Evolutionary conservation across 768 basidiomycete genomes (phyloP).

Genomic region (Termitomyces sp.): DNA sequence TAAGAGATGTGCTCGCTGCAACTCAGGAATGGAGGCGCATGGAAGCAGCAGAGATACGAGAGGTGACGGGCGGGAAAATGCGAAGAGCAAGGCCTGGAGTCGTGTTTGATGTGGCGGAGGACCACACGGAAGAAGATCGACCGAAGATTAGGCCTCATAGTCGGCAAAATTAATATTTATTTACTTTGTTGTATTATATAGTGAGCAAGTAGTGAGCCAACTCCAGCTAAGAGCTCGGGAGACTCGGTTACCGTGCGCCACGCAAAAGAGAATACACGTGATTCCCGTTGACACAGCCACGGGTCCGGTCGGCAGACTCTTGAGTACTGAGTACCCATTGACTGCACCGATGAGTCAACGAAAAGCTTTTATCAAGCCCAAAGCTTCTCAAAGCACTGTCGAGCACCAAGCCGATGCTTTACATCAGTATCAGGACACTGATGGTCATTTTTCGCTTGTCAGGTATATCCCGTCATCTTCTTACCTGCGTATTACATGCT

Average conservation of each 20-base stretch:
- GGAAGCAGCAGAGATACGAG: constrained; percentile 47
- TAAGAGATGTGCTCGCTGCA: constrained; percentile 59
- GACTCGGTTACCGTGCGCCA: no score
- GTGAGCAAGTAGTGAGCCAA: no score
- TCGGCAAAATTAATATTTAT: constrained; percentile 5
- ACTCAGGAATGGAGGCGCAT: constrained; percentile 67
- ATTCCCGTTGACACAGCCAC: constrained; percentile 8
- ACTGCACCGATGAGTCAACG: constrained; percentile 41
- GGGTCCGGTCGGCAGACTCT: background rate
- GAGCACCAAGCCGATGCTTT: constrained; percentile 39
- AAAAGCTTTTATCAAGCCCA: constrained; percentile 30
- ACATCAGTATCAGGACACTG: constrained; percentile 80
- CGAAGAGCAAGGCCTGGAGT: constrained; percentile 56
- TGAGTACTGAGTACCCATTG: constrained; percentile 1
- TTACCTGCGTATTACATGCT: constrained; percentile 9
- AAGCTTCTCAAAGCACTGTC: constrained; percentile 15
- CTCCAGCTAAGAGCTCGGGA: no score
- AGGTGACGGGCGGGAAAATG: constrained; percentile 28
- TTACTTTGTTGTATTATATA: background rate
- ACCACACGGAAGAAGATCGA: constrained; percentile 37
- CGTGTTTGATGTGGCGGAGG: constrained; percentile 57
- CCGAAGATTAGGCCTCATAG: constrained; percentile 11
- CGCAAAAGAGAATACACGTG: constrained; percentile 1
- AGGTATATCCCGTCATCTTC: constrained; percentile 46
- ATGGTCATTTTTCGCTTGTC: constrained; percentile 97